These are phyloP conservation scores for Glycine tomentella DNA, from an alignment of 306 rosid species.

Conservation along the genomic window DNA sequence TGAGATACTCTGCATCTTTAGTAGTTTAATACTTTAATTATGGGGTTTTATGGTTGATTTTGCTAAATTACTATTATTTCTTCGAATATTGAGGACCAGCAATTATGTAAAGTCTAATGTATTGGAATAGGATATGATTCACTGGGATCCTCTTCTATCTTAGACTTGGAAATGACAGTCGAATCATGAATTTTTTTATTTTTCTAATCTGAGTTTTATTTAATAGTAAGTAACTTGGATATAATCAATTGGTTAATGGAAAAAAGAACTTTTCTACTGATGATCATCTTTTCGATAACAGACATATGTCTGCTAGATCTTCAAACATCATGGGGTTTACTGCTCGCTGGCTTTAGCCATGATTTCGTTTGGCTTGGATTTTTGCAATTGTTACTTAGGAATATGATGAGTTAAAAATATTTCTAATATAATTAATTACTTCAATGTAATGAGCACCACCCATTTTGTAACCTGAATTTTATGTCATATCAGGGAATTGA, in stretches of 20 bases:
- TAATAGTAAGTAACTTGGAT: not conserved
- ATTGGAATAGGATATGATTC: not conserved
- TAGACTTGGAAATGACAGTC: not conserved
- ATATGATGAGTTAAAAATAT: not conserved
- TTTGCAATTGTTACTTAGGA: not conserved
- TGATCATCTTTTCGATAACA: no score
- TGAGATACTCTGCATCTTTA: constrained; percentile 58
- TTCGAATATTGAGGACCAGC: constrained; percentile 10
- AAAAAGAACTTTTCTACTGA: no score
- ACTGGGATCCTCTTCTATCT: constrained; percentile 2
- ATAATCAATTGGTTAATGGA: no score
- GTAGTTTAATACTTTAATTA: constrained; percentile 7
- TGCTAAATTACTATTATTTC: constrained; percentile 27
- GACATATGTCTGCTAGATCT: no score
- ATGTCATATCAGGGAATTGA: not conserved
- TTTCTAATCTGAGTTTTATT: not conserved
- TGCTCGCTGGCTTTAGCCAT: not conserved
- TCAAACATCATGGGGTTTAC: not conserved
- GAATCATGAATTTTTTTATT: not conserved
- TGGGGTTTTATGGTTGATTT: constrained; percentile 38
- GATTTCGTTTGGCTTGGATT: not conserved
- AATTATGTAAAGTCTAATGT: constrained; percentile 9
- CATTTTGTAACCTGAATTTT: not conserved
- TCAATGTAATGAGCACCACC: not conserved
- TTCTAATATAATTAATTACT: not conserved